phyloP scores from a whole-genome alignment of 768 basidiomycete genomes.

The Clathrus columnatus region DNA sequence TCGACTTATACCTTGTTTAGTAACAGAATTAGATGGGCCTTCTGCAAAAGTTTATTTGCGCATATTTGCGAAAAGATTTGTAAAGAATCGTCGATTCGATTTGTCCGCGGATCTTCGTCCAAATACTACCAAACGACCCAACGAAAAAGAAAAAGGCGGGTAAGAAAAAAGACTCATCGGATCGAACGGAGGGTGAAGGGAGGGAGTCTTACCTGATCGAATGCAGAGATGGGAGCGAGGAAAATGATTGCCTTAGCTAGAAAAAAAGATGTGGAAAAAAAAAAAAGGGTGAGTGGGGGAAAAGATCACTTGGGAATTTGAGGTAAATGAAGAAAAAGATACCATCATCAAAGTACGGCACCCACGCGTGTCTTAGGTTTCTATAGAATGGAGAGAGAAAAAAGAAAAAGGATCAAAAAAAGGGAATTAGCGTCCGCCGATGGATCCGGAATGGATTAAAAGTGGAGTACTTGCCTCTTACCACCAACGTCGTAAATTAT shows the following conservation, averaged over 20 bases:
- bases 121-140: constrained; percentile 44
- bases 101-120: constrained; percentile 71
- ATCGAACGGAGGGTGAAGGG: constrained; percentile 6
- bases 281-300: background rate
- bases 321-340: constrained; percentile 3
- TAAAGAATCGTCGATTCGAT: constrained; percentile 74
- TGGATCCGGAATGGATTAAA: constrained; percentile 8
- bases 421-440: background rate
- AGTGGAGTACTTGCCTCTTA: constrained; percentile 41
- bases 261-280: background rate
- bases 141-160: background rate
- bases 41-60: constrained; percentile 62
- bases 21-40: constrained; percentile 65
- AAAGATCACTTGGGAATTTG: background rate
- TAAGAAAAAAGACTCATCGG: background rate
- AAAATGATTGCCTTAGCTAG: constrained; percentile 80
- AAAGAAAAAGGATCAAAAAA: background rate
- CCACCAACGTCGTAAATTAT: constrained; percentile 80
- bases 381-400: constrained; percentile 8
- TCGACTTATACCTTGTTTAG: constrained; percentile 59
- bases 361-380: constrained; percentile 57
- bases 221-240: constrained; percentile 78
- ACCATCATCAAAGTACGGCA: constrained; percentile 82
- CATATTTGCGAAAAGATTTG: constrained; percentile 71
- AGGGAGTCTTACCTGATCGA: constrained; percentile 56